A percentile compares a stretch with the other conserved stretches of the same genome.
phyloP scores from a whole-genome alignment of 192 early-diverging fungal genomes.

The Fimicolochytrium jonesii region DNA sequence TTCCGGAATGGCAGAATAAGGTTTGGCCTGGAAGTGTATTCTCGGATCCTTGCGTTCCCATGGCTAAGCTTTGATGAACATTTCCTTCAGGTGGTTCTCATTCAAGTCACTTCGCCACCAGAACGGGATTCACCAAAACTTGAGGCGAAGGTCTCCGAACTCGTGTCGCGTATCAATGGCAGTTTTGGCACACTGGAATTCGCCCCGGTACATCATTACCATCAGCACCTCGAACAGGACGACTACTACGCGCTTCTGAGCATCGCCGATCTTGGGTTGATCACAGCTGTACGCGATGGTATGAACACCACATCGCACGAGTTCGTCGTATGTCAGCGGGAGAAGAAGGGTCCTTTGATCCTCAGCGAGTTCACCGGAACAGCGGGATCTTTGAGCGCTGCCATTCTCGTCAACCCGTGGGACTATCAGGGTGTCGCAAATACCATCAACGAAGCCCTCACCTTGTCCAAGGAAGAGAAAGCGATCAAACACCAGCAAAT shows the following conservation, averaged over 20 bases:
- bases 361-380: conserved; percentile 97
- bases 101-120: conserved; percentile 92
- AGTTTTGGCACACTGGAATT: conserved; percentile 93
- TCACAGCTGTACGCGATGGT: conserved; percentile 89
- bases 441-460: conserved; percentile 85
- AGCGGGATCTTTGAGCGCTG: conserved; percentile 82
- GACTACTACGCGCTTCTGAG: conserved; percentile 92
- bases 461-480: conserved; percentile 77
- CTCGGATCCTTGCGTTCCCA: not conserved
- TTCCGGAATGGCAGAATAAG: conserved; percentile 89
- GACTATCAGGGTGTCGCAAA: conserved; percentile 82
- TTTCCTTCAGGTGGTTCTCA: conserved; percentile 68
- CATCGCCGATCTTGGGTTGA: conserved; percentile 90
- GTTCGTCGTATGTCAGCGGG: conserved; percentile 87
- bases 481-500: conserved; percentile 74
- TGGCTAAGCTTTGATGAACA: not conserved
- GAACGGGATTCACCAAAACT: conserved; percentile 48
- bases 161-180: conserved; percentile 92
- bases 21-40: conserved; percentile 43
- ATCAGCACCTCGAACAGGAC: conserved; percentile 87
- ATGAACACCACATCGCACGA: conserved; percentile 97
- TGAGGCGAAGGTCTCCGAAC: conserved; percentile 83
- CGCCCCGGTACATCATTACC: conserved; percentile 89
- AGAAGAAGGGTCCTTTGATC: conserved; percentile 81
- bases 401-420: conserved; percentile 95